Evolutionary conservation across 192 early-diverging fungal genomes (phyloP).

Genomic region (Coemansia erecta): DNA sequence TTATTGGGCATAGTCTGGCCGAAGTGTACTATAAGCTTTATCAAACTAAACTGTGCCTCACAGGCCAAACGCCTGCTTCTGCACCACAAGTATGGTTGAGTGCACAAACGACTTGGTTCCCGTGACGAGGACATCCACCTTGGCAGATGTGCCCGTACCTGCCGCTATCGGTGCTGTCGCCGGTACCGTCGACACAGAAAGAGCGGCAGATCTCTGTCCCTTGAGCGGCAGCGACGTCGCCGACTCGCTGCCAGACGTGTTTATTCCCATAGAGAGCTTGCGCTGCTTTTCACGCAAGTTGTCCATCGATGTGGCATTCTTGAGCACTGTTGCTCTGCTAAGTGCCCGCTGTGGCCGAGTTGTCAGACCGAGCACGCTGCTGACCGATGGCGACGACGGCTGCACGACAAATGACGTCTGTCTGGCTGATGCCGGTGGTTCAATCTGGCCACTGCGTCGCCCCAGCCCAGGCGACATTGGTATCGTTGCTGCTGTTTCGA

Average conservation of each 20-base stretch:
- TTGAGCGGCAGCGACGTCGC: conserved; percentile 31
- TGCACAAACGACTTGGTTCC: conserved; percentile 43
- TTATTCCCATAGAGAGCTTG: conserved; percentile 18
- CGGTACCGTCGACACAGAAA: conserved; percentile 12
- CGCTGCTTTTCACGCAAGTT: conserved; percentile 27
- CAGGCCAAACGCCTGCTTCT: conserved; percentile 4
- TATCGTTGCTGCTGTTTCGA: neutral
- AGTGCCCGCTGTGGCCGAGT: conserved; percentile 21
- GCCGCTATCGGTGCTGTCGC: conserved; percentile 1
- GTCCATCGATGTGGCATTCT: conserved; percentile 31
- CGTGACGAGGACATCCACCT: conserved; percentile 35
- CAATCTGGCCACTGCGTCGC: conserved; percentile 17
- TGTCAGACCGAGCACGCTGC: conserved; percentile 11
- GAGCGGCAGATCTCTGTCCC: conserved; percentile 7
- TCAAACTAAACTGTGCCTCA: no score
- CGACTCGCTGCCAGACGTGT: conserved; percentile 14
- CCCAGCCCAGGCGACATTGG: conserved; percentile 13
- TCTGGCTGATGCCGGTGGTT: conserved; percentile 13
- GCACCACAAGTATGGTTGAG: conserved; percentile 17
- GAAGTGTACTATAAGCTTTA: no score
- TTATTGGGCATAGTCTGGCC: no score
- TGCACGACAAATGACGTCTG: conserved; percentile 8
- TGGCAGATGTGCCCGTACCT: neutral
- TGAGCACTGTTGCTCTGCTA: conserved; percentile 17
- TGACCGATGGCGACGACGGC: conserved; percentile 30